Percentiles rank a stretch among this genome's conserved stretches.
phyloP scores from a whole-genome alignment of 176 grass and related monocot genomes.

The Triticum aestivum region IWGSC_CS_RefSeq_v2.1 NC_057798.1:129295983-129296482 shows the following conservation, averaged over 20 bases:
- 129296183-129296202: constrained; percentile 8
- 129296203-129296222: background rate
- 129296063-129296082: no score
- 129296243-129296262: background rate
- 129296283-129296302: background rate
- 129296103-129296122: no score
- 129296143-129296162: constrained; percentile 1
- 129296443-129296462: background rate
- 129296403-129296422: background rate
- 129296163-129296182: background rate
- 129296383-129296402: background rate
- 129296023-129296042: no score
- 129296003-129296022: background rate
- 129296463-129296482: background rate
- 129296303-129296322: no score
- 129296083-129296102: no score
- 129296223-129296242: background rate
- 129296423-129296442: background rate
- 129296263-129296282: background rate
- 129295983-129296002: background rate
- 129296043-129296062: no score
- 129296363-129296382: background rate
- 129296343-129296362: background rate
- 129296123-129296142: background rate
- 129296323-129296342: background rate